Evolutionary conservation across 306 rosid genomes (phyloP).

Genomic region (Quercus rubra): DNA sequence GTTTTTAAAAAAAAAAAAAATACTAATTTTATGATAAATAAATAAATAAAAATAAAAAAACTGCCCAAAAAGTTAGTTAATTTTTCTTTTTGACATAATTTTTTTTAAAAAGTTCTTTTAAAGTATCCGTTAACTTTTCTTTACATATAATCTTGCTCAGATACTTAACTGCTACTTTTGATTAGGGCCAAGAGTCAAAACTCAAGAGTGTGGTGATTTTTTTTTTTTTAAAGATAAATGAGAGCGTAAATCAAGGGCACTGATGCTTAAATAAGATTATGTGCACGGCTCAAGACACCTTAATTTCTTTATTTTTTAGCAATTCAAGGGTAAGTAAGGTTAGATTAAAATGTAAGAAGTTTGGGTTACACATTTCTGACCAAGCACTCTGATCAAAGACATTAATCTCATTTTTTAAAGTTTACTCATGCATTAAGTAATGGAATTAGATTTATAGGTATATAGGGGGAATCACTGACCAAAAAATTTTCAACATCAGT

Average conservation of each 20-base stretch:
- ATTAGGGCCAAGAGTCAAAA: background rate
- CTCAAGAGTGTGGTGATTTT: background rate
- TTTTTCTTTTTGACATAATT: too few species aligned
- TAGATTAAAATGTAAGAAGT: background rate
- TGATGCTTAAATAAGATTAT: background rate
- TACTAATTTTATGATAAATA: too few species aligned
- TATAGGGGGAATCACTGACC: background rate
- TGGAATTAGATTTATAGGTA: background rate
- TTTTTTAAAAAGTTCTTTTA: too few species aligned
- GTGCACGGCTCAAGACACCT: conserved; percentile 34
- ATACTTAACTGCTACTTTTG: background rate
- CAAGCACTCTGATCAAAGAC: conserved; percentile 12
- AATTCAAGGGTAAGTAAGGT: conserved; percentile 19
- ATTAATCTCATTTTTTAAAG: background rate
- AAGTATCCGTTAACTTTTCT: too few species aligned
- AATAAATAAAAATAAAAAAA: too few species aligned
- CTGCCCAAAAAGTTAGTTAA: too few species aligned
- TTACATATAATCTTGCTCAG: background rate
- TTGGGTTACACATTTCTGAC: conserved; percentile 5
- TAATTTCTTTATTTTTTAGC: conserved; percentile 10
- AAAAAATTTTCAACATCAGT: too few species aligned
- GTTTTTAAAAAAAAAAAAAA: background rate
- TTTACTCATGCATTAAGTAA: background rate
- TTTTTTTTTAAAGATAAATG: background rate
- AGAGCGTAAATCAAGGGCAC: conserved; percentile 4